Percentiles rank a stretch among this genome's conserved stretches.
These are phyloP conservation scores for Backusella macrospora DNA, from an alignment of 192 early-diverging fungal genomes.

Conservation along the genomic window DNA sequence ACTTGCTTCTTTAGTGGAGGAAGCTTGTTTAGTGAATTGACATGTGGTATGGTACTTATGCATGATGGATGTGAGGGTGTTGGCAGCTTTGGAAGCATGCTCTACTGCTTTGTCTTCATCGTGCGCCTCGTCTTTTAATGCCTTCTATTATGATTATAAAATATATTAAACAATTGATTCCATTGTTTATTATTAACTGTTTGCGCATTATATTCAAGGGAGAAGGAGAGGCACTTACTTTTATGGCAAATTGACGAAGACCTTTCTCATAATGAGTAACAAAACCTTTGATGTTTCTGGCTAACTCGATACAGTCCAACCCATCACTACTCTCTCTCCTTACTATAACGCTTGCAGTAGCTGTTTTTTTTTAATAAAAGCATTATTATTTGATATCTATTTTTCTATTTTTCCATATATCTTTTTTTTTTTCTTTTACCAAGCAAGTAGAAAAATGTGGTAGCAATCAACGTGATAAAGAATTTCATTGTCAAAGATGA, in stretches of 20 bases:
- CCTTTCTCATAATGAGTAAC: conserved; percentile 5
- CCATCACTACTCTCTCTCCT: neutral
- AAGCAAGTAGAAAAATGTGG: neutral
- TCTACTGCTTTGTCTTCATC: neutral
- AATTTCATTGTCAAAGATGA: neutral
- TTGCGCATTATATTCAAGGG: no score
- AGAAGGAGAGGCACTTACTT: neutral
- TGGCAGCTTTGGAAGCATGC: neutral
- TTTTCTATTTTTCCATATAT: neutral
- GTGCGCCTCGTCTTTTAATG: neutral
- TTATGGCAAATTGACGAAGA: neutral
- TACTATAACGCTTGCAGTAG: neutral
- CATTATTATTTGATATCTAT: neutral
- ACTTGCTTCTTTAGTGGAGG: neutral
- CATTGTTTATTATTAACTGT: no score
- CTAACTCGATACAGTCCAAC: neutral
- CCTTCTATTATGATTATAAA: neutral
- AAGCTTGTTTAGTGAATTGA: neutral
- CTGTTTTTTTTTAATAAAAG: neutral
- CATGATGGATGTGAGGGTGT: neutral
- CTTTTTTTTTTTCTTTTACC: no score
- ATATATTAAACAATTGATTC: no score
- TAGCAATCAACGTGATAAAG: neutral
- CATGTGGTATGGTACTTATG: neutral
- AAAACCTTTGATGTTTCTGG: neutral